phyloP scores from a whole-genome alignment of 257 asterid genomes.

The Misopates orontium region DNA sequence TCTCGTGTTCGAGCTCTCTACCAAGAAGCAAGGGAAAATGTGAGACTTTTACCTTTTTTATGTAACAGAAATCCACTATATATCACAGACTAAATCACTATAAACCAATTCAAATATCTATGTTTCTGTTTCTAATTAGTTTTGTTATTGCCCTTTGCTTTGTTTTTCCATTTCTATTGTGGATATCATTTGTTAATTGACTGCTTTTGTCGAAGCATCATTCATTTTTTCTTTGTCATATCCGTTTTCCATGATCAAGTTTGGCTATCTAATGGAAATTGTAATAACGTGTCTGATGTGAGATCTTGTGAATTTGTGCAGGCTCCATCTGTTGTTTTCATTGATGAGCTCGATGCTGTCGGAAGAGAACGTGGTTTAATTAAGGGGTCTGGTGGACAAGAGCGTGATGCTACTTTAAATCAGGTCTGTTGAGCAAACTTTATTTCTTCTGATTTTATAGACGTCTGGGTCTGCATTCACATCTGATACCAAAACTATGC shows the following conservation, averaged over 20 bases:
- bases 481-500: constrained; percentile 31
- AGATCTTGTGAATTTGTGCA: constrained; percentile 34
- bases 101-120: not conserved
- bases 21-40: constrained; percentile 96
- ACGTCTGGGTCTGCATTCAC: constrained; percentile 26
- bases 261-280: constrained; percentile 14
- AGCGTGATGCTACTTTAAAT: constrained; percentile 97
- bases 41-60: constrained; percentile 34
- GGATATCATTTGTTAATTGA: not conserved
- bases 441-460: constrained; percentile 23
- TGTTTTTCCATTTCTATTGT: not conserved
- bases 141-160: not conserved
- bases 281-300: constrained; percentile 16
- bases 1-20: constrained; percentile 96
- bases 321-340: constrained; percentile 98
- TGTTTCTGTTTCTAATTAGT: not conserved
- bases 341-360: constrained; percentile 98
- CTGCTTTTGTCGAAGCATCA: not conserved
- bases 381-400: constrained; percentile 96
- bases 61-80: constrained; percentile 10
- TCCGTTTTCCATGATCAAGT: not conserved
- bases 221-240: not conserved
- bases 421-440: constrained; percentile 54
- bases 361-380: constrained; percentile 94
- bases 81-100: too few relatives aligned